Conservation (phyloP, 208 protist species). For the Trypanosoma scelopori region DNA sequence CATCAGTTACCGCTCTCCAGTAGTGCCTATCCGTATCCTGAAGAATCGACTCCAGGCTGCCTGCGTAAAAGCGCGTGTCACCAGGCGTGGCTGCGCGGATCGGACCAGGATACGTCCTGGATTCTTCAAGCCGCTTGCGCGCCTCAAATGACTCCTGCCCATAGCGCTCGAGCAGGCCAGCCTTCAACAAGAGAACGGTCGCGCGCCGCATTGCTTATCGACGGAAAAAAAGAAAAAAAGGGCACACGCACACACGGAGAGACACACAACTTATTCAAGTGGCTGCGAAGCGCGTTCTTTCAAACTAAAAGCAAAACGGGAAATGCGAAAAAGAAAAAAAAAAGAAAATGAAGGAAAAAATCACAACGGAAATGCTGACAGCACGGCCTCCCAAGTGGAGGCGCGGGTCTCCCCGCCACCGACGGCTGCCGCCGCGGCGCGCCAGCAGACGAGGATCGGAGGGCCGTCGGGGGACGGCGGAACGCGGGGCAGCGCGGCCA, state of each 20-base stretch:
- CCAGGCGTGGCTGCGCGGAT: constrained; percentile 80
- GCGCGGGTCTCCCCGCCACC: too few relatives aligned
- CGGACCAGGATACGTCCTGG: constrained; percentile 69
- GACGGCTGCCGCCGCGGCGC: too few relatives aligned
- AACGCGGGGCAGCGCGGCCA: too few relatives aligned
- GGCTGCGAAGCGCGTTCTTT: too few relatives aligned
- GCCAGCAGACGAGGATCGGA: too few relatives aligned
- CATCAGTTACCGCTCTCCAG: constrained; percentile 82
- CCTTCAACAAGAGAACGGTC: constrained; percentile 25
- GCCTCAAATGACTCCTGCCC: constrained; percentile 84
- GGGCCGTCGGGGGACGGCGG: too few relatives aligned
- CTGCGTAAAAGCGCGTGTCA: constrained; percentile 83
- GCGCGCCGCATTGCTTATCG: constrained; percentile 10
- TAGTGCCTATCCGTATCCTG: constrained; percentile 82
- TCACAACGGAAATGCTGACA: too few relatives aligned
- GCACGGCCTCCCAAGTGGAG: too few relatives aligned
- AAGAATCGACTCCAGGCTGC: constrained; percentile 73
- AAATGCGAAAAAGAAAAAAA: too few relatives aligned
- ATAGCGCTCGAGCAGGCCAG: constrained; percentile 52
- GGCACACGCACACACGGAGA: background rate
- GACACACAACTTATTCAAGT: too few relatives aligned
- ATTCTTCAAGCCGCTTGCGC: constrained; percentile 50
- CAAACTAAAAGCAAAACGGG: too few relatives aligned
- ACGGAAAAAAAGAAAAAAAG: constrained; percentile 1
- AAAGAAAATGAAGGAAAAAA: too few relatives aligned